These are phyloP conservation scores for Colletotrichum sojae DNA, from an alignment of 2,329 filamentous ascomycete genomes.

Conservation along the genomic window DNA sequence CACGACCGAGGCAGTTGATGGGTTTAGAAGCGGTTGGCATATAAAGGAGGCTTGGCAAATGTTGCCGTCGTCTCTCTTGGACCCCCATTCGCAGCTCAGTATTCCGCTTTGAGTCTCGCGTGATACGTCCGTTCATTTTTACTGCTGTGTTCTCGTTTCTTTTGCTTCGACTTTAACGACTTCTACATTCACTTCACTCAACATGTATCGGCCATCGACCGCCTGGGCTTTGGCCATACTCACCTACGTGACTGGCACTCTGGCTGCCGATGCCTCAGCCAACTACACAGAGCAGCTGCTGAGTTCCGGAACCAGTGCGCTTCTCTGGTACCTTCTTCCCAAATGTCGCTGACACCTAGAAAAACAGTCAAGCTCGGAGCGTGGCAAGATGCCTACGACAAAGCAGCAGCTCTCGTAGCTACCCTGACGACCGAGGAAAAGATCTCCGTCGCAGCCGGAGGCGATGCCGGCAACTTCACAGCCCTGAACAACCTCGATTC, in stretches of 20 bases:
- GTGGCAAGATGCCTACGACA: conserved; percentile 72
- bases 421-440: conserved; percentile 78
- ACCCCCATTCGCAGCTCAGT: background rate
- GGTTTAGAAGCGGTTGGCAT: background rate
- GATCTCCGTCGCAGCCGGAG: conserved; percentile 59
- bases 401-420: conserved; percentile 69
- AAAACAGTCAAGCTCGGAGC: conserved; percentile 43
- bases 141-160: too few relatives aligned
- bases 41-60: background rate
- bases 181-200: background rate
- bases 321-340: background rate
- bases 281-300: conserved; percentile 43
- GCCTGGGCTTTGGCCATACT: conserved; percentile 32
- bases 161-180: background rate
- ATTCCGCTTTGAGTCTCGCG: too few relatives aligned
- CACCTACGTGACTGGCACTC: conserved; percentile 32
- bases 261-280: conserved; percentile 39
- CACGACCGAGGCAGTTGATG: background rate
- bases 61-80: background rate
- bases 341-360: too few relatives aligned
- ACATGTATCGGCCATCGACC: background rate
- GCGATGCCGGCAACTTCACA: conserved; percentile 47
- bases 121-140: too few relatives aligned
- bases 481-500: conserved; percentile 41
- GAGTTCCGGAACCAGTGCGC: conserved; percentile 41